Conservation (phyloP, 352 stramenopile species). For the Globisporangium emineosum region DNA sequence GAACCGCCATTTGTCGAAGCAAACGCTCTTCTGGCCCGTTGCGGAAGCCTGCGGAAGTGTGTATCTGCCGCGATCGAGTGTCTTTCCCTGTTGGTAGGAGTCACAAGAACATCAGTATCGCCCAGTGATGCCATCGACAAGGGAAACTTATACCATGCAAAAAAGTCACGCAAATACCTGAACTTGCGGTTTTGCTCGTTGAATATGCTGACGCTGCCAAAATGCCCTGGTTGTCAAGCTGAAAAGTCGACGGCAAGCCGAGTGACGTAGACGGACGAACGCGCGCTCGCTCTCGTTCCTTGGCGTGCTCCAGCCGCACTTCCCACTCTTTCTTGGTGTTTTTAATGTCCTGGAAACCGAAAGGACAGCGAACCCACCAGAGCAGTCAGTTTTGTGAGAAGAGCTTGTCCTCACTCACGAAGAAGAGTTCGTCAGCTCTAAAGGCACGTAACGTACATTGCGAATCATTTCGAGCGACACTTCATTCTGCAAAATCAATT, state of each 20-base stretch:
- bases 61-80: conserved; percentile 30
- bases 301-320: conserved; percentile 48
- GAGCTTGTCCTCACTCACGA: background rate
- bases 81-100: conserved; percentile 2
- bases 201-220: background rate
- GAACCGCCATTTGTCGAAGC: conserved; percentile 29
- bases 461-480: conserved; percentile 79
- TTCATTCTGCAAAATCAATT: conserved; percentile 85
- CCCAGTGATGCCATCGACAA: background rate
- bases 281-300: conserved; percentile 34
- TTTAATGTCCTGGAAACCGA: conserved; percentile 61
- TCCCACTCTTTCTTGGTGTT: conserved; percentile 81
- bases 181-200: conserved; percentile 9
- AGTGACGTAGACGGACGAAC: conserved; percentile 56
- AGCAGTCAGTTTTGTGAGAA: background rate
- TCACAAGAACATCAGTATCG: background rate
- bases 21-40: conserved; percentile 45
- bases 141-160: background rate
- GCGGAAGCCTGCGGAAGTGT: conserved; percentile 53
- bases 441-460: conserved; percentile 44
- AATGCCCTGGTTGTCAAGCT: conserved; percentile 8
- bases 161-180: conserved; percentile 7
- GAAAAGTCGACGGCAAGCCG: conserved; percentile 25
- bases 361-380: background rate
- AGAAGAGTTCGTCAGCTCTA: background rate